Base-by-base conservation (phyloP, 192 early-diverging fungal species). In the Coemansia pectinata region DNA sequence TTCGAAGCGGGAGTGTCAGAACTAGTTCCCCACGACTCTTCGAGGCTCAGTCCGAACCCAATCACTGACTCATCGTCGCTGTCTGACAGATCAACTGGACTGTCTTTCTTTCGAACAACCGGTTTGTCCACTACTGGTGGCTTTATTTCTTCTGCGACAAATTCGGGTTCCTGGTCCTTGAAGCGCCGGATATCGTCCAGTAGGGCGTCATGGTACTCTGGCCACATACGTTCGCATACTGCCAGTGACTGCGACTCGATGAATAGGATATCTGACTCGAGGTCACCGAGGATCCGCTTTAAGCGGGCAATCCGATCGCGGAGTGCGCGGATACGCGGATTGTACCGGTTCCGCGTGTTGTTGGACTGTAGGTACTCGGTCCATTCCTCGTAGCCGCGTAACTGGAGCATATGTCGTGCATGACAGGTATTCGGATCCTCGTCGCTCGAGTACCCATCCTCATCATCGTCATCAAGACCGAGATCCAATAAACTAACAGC, bases 241-340 rank as follows among this genome's bases (percentile, higher is more conserved):
- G 15, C 45, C 12, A 34, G 21, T 1, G 76, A 67, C 40, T 25
- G 48, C 7, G 38, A 39, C 1, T 14, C 23, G 3, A 41, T 48
- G 33, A 70, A 78, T 1, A 78, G n/a, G 25, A 59, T 23, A 61
- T 78, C 76, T 0, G 69, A 45, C 41, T 78, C 71, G 1, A 78
- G 50, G 6, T 44, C 64, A 0, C 47, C 5, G 7, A 78, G 55
- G 1, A 21, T 42, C 3, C 23, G 25, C 27, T 55, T 41, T 15
- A 62, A 64, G 34, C 48, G 36, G 8, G 8, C 23, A 0, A 57
- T 19, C 19, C 66, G 12, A 3, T 17, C 12, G 10, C n/a, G 25
- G 4, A 73, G 25, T 12, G 48, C 25, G 4, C n/a, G 29, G 12
- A 74, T 27, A 29, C 27, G 48, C 25, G 19, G 21, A 8, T 2